Percentiles rank a stretch among this genome's conserved stretches.
Evolutionary conservation across 129 eudicot species (phyloP).

Genomic region (Tanacetum coccineum): DNA sequence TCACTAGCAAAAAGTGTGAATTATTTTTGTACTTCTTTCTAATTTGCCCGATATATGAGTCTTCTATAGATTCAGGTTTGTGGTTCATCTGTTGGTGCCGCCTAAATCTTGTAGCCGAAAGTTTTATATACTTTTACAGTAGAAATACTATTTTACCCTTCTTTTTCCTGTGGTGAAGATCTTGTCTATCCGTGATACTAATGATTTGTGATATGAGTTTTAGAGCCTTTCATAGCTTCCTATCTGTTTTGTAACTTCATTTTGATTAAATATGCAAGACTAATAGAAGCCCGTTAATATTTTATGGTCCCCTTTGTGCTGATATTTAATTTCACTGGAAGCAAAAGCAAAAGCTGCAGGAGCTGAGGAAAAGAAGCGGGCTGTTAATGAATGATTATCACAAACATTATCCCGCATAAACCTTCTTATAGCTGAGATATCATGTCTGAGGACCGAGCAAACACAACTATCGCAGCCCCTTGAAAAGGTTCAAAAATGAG

Average conservation of each 20-base stretch:
- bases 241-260: conserved; percentile 24
- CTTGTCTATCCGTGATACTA: background rate
- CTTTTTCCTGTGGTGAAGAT: conserved; percentile 6
- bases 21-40: background rate
- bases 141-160: background rate
- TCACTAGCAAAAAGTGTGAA: background rate
- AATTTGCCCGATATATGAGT: background rate
- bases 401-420: no score
- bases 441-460: no score
- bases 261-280: conserved; percentile 8
- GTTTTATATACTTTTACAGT: conserved; percentile 12
- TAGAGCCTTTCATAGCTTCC: no score
- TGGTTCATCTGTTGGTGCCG: conserved; percentile 26
- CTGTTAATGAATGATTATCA: no score
- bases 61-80: conserved; percentile 23
- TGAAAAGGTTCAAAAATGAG: no score
- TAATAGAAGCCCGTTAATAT: conserved; percentile 5
- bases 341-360: no score
- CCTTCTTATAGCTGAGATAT: no score
- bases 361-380: no score
- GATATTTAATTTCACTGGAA: no score
- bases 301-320: no score
- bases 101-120: conserved; percentile 16
- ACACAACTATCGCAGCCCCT: no score
- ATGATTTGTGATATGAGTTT: conserved; percentile 13